Conservation (phyloP, 108 stramenopile species). For the Cyclotella kingstonii region DNA sequence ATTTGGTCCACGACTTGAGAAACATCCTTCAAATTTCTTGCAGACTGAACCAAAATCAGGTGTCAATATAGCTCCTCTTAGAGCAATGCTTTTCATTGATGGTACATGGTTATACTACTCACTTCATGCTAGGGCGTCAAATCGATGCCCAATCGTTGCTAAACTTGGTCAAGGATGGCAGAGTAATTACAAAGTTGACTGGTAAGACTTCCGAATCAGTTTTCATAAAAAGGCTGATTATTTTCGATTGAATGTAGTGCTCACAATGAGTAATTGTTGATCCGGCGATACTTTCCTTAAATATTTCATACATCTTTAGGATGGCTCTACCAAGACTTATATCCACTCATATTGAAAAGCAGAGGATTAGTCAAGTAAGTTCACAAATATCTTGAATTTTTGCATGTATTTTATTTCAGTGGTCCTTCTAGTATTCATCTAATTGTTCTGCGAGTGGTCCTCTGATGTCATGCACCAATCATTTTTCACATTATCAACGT, state of each 20-base stretch:
- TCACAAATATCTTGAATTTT: background rate
- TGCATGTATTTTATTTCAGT: background rate
- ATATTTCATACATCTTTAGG: too few relatives aligned
- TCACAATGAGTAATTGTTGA: too few relatives aligned
- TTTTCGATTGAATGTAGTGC: too few relatives aligned
- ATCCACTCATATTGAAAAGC: constrained; percentile 54
- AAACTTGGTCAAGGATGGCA: constrained; percentile 78
- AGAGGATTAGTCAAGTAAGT: constrained; percentile 42
- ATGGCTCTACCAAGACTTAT: constrained; percentile 54
- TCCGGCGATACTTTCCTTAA: too few relatives aligned
- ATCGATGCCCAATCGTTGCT: constrained; percentile 48
- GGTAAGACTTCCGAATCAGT: constrained; percentile 25
- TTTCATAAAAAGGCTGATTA: background rate
- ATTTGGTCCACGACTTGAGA: background rate
- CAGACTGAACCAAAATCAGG: constrained; percentile 9
- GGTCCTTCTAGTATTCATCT: too few relatives aligned
- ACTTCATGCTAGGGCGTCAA: constrained; percentile 46
- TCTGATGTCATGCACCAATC: background rate
- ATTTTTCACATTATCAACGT: background rate
- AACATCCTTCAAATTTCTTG: background rate
- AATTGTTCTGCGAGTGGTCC: too few relatives aligned
- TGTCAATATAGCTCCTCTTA: constrained; percentile 61
- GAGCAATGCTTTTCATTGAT: constrained; percentile 87
- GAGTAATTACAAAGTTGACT: constrained; percentile 61
- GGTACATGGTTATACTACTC: constrained; percentile 92